Evolutionary conservation across 768 basidiomycete species (phyloP), one percentile per base, ranked within the genome.

Genomic region (Rhodotorula toruloides): DNA sequence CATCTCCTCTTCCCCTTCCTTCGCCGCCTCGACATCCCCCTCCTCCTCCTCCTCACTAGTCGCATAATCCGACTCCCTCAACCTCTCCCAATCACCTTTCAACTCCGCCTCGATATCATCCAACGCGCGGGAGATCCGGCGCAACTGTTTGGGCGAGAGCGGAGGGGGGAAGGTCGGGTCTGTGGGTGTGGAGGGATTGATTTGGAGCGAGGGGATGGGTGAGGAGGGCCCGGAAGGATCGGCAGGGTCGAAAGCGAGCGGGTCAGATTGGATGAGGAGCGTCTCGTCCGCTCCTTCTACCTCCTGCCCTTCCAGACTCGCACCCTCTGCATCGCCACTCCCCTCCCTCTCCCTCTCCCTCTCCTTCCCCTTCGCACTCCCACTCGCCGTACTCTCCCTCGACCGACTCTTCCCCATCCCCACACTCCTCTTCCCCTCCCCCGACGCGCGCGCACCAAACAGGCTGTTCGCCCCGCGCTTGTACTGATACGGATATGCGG

Each of bases 61-160:
- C 17, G 5, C 6, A 27, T 3, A 36, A 16, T 47, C 12, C 19
- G 44, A 13, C 54, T 27, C 14, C 59, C 31, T 14, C 27, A 50
- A 58, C 37, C 59, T 67, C 29, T 54, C 48, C 4, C 42, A 43
- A 40, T n/a, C n/a, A n/a, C n/a, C n/a, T n/a, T n/a, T n/a, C n/a
- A 74, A 53, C 34, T 72, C 67, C n/a, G 34, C 11, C 57, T 71
- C 69, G 25, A 73, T 59, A 19, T 63, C 52, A 29, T 69, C 67
- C 16, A 74, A 61, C 25, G 67, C 70, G 27, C 29, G 29, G n/a
- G 69, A 71, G 39, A 74, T 71, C 12, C 73, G 54, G 13, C 67
- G 48, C 19, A 74, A 32, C 60, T 74, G 73, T 21, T 53, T 57
- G 22, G 44, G 27, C 22, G 73, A 60, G 40, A 72, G 55, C 14